Evolutionary conservation across 768 basidiomycete species (phyloP).

Genomic region (Agrocybe pediades): DNA sequence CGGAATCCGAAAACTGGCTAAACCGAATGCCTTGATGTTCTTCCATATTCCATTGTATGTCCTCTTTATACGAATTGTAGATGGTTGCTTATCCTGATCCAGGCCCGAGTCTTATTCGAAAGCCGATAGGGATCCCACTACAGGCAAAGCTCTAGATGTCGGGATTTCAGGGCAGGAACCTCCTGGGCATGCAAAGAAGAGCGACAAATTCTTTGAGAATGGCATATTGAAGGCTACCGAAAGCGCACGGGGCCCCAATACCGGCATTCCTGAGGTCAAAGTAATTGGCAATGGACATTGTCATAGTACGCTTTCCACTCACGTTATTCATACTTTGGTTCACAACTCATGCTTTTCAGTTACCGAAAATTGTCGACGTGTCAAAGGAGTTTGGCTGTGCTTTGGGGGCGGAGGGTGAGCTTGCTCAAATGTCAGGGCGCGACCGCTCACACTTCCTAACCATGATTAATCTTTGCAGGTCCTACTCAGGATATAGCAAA

Average conservation of each 20-base stretch:
- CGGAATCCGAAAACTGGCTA: constrained; percentile 57
- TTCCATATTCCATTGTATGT: constrained; percentile 94
- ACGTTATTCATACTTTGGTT: background rate
- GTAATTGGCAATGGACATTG: constrained; percentile 90
- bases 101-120: constrained; percentile 76
- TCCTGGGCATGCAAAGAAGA: constrained; percentile 65
- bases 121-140: constrained; percentile 66
- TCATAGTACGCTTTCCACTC: constrained; percentile 57
- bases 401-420: constrained; percentile 81
- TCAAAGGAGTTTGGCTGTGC: constrained; percentile 89
- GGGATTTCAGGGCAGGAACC: constrained; percentile 65
- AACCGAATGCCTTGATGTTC: constrained; percentile 96
- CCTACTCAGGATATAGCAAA: constrained; percentile 82
- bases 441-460: background rate
- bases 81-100: constrained; percentile 5
- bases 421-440: background rate
- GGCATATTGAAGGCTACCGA: constrained; percentile 75
- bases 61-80: background rate
- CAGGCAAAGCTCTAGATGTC: constrained; percentile 65
- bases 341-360: constrained; percentile 40
- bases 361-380: constrained; percentile 85
- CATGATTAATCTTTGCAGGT: constrained; percentile 39
- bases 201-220: constrained; percentile 83
- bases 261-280: constrained; percentile 71
- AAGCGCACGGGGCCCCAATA: constrained; percentile 57